These are phyloP conservation scores for Fragilariopsis cylindrus DNA, from an alignment of 108 stramenopile genomes.

Conservation along the genomic window DNA sequence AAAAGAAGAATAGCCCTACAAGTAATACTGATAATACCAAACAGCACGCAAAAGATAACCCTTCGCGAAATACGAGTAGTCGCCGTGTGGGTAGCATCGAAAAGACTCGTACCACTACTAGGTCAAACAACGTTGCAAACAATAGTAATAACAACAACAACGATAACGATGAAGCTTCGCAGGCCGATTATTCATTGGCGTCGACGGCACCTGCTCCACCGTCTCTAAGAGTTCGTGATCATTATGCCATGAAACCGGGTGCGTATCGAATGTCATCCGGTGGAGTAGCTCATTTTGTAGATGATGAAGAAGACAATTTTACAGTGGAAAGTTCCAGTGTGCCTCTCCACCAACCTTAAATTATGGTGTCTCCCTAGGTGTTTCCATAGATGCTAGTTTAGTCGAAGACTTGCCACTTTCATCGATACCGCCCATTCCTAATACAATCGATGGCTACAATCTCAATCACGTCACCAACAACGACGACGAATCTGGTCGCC, in stretches of 20 bases:
- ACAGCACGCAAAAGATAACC: neutral
- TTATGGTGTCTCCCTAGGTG: too few relatives aligned
- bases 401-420: too few relatives aligned
- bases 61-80: too few relatives aligned
- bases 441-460: too few relatives aligned
- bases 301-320: neutral
- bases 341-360: neutral
- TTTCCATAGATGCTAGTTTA: too few relatives aligned
- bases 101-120: constrained; percentile 7
- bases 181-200: constrained; percentile 6
- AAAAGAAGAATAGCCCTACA: neutral
- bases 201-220: constrained; percentile 30
- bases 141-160: neutral
- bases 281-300: constrained; percentile 1
- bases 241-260: constrained; percentile 20
- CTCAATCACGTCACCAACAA: too few relatives aligned
- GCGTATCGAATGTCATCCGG: constrained; percentile 24
- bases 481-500: too few relatives aligned
- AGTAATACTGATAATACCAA: neutral
- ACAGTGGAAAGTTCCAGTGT: neutral
- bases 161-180: neutral
- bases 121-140: neutral
- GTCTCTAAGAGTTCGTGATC: constrained; percentile 9
- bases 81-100: neutral
- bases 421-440: too few relatives aligned